phyloP scores from a whole-genome alignment of 257 asterid species.

The Handroanthus guayacan region DNA sequence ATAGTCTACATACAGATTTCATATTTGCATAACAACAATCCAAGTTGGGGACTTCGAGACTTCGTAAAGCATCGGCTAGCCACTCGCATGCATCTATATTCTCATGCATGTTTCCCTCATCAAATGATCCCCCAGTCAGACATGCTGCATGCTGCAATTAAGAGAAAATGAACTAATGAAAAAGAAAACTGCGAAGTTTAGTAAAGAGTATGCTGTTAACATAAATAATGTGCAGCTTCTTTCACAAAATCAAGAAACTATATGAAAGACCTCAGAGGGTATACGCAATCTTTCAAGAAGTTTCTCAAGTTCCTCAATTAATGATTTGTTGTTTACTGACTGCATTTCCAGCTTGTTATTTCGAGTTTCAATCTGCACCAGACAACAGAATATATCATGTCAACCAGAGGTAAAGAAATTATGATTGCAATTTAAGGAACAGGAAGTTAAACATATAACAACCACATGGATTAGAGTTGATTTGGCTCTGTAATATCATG shows the following conservation, averaged over 20 bases:
- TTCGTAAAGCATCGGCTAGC: constrained; percentile 73
- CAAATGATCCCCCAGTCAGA: constrained; percentile 86
- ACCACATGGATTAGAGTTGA: constrained; percentile 15
- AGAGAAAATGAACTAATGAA: constrained; percentile 30
- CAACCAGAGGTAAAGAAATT: constrained; percentile 20
- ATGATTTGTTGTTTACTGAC: constrained; percentile 84
- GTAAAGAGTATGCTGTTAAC: constrained; percentile 8
- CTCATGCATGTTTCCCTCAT: constrained; percentile 87
- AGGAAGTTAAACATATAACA: constrained; percentile 17
- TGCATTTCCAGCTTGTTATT: constrained; percentile 99
- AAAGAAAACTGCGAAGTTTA: constrained; percentile 28
- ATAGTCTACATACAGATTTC: constrained; percentile 74
- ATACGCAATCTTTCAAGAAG: constrained; percentile 82
- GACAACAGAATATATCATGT: constrained; percentile 22
- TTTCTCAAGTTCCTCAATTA: constrained; percentile 93
- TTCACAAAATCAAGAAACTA: background rate
- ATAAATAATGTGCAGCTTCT: constrained; percentile 18
- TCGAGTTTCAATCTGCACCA: constrained; percentile 86
- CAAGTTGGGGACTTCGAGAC: constrained; percentile 80
- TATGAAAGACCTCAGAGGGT: constrained; percentile 78
- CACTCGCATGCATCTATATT: constrained; percentile 96
- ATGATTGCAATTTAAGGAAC: constrained; percentile 27
- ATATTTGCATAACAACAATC: constrained; percentile 69
- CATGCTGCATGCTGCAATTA: constrained; percentile 72
- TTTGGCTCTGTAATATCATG: constrained; percentile 13